Conservation (phyloP, 306 rosid genomes). For the Pyrus pyrifolia region DNA sequence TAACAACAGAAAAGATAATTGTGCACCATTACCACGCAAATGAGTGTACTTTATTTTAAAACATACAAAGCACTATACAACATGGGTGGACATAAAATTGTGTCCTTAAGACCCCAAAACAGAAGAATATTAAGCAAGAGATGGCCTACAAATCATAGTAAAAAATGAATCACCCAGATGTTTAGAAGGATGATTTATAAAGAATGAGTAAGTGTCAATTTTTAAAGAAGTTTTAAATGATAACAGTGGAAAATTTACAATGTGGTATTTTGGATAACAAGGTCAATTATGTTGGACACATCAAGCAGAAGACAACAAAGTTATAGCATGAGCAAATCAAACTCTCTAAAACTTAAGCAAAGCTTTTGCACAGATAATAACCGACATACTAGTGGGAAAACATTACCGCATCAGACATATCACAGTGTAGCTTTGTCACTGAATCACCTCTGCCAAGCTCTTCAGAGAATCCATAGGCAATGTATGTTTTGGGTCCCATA, state of each 20-base stretch:
- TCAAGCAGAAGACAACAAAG: background rate
- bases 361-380: background rate
- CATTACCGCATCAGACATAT: constrained; percentile 45
- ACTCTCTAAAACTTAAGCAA: background rate
- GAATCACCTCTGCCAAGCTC: constrained; percentile 43
- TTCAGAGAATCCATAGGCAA: constrained; percentile 34
- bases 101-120: background rate
- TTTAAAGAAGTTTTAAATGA: background rate
- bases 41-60: background rate
- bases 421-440: constrained; percentile 40
- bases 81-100: background rate
- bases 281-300: background rate
- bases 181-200: background rate
- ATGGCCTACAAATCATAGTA: background rate
- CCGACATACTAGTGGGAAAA: background rate
- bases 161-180: background rate
- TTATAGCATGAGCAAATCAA: background rate
- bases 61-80: background rate
- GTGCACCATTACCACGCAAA: background rate
- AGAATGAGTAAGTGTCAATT: background rate
- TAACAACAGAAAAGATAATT: background rate
- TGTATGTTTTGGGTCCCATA: constrained; percentile 41
- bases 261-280: background rate
- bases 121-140: too few species aligned
- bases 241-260: background rate